Conservation (phyloP, 257 asterid genomes). For the Cordia subcordata region DNA sequence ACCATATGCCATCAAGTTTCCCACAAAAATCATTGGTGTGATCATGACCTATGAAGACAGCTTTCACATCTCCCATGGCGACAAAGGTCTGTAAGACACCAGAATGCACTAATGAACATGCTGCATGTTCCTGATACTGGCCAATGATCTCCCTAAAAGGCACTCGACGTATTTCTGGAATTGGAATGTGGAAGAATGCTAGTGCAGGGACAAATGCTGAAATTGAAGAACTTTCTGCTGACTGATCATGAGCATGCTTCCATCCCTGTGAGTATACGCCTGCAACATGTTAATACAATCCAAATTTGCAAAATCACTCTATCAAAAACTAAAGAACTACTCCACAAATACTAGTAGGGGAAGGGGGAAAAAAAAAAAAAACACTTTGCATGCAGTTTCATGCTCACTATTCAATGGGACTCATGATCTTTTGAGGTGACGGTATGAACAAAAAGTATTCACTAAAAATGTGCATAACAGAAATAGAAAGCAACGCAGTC, state of each 20-base stretch:
- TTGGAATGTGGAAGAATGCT: slow-evolving; percentile 93
- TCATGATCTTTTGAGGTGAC: too few relatives aligned
- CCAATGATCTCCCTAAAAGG: slow-evolving; percentile 61
- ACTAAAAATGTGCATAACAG: too few relatives aligned
- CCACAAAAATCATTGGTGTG: slow-evolving; percentile 94
- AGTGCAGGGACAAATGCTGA: slow-evolving; percentile 43
- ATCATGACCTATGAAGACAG: slow-evolving; percentile 87
- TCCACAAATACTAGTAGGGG: too few relatives aligned
- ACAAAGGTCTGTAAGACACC: slow-evolving; percentile 64
- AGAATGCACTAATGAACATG: slow-evolving; percentile 64
- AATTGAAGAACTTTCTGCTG: slow-evolving; percentile 6
- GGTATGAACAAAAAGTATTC: too few relatives aligned
- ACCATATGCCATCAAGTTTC: slow-evolving; percentile 64
- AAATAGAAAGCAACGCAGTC: too few relatives aligned
- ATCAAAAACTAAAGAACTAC: too few relatives aligned
- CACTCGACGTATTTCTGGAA: slow-evolving; percentile 80
- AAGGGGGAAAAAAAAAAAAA: too few relatives aligned
- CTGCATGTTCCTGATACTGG: slow-evolving; percentile 46
- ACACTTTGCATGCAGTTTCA: too few relatives aligned
- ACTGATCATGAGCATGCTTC: slow-evolving; percentile 15
- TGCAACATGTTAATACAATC: slow-evolving; percentile 44
- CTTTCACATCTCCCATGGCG: slow-evolving; percentile 75
- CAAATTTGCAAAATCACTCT: slow-evolving; percentile 17
- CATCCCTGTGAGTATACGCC: slow-evolving; percentile 57
- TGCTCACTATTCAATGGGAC: too few relatives aligned